Evolutionary conservation across 2,329 filamentous ascomycete genomes (phyloP).

Genomic region (Simplicillium aogashimaense): DNA sequence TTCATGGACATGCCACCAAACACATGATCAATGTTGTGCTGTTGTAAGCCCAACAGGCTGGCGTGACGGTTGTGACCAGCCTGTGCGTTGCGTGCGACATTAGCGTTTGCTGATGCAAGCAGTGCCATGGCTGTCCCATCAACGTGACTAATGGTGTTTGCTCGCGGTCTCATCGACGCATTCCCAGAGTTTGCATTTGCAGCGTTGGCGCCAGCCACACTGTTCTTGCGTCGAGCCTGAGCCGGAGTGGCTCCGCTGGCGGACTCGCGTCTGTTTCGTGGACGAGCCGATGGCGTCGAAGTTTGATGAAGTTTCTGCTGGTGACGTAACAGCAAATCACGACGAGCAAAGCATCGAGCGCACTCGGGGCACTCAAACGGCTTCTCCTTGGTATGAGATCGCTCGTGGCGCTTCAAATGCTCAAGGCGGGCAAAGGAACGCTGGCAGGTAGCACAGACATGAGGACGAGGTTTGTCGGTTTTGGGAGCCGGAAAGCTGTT

Average conservation of each 20-base stretch:
- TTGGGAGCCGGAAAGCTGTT: constrained; percentile 69
- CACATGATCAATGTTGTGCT: constrained; percentile 49
- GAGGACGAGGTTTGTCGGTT: constrained; percentile 93
- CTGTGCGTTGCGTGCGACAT: constrained; percentile 34
- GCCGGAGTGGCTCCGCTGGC: constrained; percentile 60
- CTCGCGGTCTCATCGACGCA: constrained; percentile 69
- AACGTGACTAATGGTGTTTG: constrained; percentile 93
- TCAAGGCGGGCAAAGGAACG: constrained; percentile 91
- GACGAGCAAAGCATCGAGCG: constrained; percentile 83
- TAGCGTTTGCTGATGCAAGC: constrained; percentile 49
- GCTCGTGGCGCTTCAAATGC: constrained; percentile 62
- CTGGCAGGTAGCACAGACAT: constrained; percentile 84
- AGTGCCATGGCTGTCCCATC: constrained; percentile 69
- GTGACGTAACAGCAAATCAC: constrained; percentile 84
- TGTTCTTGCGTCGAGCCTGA: constrained; percentile 79
- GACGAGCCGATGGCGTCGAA: constrained; percentile 75
- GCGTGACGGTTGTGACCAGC: constrained; percentile 60
- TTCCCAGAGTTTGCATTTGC: constrained; percentile 32
- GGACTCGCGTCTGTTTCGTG: constrained; percentile 84
- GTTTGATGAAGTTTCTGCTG: constrained; percentile 98
- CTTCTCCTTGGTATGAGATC: constrained; percentile 66
- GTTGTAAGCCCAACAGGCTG: constrained; percentile 59
- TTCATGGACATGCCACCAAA: constrained; percentile 65
- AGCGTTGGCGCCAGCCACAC: constrained; percentile 53
- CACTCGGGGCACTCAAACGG: constrained; percentile 97